These are phyloP conservation scores for Linnemannia zychae DNA, from an alignment of 192 early-diverging fungal species.

Conservation along the genomic window DNA sequence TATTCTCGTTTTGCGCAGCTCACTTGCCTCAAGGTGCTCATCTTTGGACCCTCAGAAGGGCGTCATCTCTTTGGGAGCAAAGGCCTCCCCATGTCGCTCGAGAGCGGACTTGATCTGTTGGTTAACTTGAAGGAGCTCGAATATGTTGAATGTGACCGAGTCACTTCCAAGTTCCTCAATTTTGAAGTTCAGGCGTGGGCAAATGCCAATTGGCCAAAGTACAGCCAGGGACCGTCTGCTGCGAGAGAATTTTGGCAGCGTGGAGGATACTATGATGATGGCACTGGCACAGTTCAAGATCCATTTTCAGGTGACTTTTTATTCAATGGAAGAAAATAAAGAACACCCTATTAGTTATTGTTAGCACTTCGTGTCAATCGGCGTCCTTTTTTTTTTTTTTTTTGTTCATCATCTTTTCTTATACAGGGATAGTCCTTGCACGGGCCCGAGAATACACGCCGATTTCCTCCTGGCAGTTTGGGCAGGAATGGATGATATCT, in stretches of 20 bases:
- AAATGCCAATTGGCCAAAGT: background rate
- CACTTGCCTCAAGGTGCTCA: background rate
- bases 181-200: background rate
- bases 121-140: background rate
- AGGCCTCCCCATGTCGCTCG: background rate
- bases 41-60: too few relatives aligned
- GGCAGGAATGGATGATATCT: constrained; percentile 53
- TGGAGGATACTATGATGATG: background rate
- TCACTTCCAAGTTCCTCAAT: background rate
- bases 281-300: too few relatives aligned
- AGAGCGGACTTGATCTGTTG: background rate
- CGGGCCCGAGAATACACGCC: constrained; percentile 39
- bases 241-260: background rate
- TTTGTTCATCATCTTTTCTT: background rate
- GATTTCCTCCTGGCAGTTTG: constrained; percentile 51
- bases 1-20: background rate
- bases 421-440: constrained; percentile 37
- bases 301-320: background rate
- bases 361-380: background rate
- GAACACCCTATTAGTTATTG: background rate
- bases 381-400: background rate
- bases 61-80: too few relatives aligned
- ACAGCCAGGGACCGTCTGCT: background rate
- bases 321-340: background rate
- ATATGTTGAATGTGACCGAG: background rate